Evolutionary conservation across 2,329 filamentous ascomycete species (phyloP), one percentile per base, ranked within the genome.

Genomic region (Fusarium heterosporum): DNA sequence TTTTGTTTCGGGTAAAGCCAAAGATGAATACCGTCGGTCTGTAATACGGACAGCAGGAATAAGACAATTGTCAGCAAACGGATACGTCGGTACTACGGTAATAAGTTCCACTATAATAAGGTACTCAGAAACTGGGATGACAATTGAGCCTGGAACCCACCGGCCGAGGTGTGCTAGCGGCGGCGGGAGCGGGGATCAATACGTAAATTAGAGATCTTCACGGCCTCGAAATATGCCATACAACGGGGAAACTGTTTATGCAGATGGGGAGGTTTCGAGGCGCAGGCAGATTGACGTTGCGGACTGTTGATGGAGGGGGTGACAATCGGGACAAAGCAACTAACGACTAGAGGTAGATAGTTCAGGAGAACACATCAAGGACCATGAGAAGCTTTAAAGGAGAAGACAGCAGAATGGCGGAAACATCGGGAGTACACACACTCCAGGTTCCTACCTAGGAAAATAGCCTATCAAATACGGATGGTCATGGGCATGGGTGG

Each of bases 381-480:
- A 17, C 34, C n/a, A 36, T 10, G n/a, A n/a, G 43, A 56, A 36
- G 45, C 40, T 58, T 55, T 41, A 32, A 25, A 64, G 40, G 46
- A 43, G 51, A 30, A 52, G 42, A 34, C 39, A 46, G 45, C 52
- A 48, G 34, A 52, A 58, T 43, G 46, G 41, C 55, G 68, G 70
- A 59, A 70, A 46, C 50, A 58, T 61, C 67, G 58, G 71, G 64
- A 55, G 45, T 49, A 55, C 51, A 58, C 48, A 39, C 43, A 59
- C 66, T 69, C 65, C 65, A 70, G 68, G 66, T 72, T 66, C 58
- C 49, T 48, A 64, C 42, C 36, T 54, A 57, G 41, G 47, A 22
- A 22, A 22, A 4, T 22, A 22, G 22, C 22, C 22, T 22, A 22
- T 22, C 22, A 22, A 22, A 22, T 22, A 22, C 22, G 22, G 22